Percentiles rank a stretch among this genome's conserved stretches.
Evolutionary conservation across 352 stramenopile genomes (phyloP).

Genomic region (Phytophthora cryptogea): DNA sequence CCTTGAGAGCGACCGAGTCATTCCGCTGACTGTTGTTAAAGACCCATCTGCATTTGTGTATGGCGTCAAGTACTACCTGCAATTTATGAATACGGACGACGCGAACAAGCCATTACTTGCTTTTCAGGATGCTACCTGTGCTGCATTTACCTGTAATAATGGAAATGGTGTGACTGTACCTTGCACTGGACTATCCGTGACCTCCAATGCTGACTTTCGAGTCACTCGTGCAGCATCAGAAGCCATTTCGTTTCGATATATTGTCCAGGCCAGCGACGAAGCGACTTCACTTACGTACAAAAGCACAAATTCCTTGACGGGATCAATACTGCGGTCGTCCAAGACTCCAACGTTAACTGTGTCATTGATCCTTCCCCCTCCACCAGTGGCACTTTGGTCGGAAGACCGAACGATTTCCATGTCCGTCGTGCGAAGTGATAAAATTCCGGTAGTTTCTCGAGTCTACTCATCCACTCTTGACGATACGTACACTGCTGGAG

Average conservation of each 20-base stretch:
- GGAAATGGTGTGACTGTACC: constrained; percentile 30
- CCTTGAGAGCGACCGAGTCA: constrained; percentile 40
- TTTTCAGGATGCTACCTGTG: constrained; percentile 35
- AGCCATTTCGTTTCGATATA: constrained; percentile 61
- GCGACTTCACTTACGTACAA: constrained; percentile 32
- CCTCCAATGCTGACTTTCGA: constrained; percentile 53
- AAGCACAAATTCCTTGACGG: constrained; percentile 35
- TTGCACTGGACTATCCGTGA: constrained; percentile 43
- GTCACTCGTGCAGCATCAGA: constrained; percentile 40
- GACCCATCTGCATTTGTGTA: constrained; percentile 42
- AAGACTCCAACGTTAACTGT: constrained; percentile 36
- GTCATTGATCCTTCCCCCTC: constrained; percentile 32
- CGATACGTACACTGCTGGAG: constrained; percentile 64
- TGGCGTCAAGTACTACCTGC: constrained; percentile 53
- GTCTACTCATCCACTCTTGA: constrained; percentile 50
- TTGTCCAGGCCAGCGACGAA: constrained; percentile 47
- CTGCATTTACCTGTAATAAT: constrained; percentile 53
- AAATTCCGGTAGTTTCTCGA: constrained; percentile 39
- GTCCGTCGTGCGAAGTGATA: constrained; percentile 38
- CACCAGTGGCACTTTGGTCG: constrained; percentile 15
- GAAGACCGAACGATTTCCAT: constrained; percentile 16
- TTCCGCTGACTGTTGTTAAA: constrained; percentile 49
- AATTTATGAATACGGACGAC: constrained; percentile 47
- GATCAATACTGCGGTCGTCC: constrained; percentile 51
- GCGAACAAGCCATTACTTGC: constrained; percentile 37